Evolutionary conservation across 208 protist genomes (phyloP).

Genomic region (Eutreptiella sp.): DNA sequence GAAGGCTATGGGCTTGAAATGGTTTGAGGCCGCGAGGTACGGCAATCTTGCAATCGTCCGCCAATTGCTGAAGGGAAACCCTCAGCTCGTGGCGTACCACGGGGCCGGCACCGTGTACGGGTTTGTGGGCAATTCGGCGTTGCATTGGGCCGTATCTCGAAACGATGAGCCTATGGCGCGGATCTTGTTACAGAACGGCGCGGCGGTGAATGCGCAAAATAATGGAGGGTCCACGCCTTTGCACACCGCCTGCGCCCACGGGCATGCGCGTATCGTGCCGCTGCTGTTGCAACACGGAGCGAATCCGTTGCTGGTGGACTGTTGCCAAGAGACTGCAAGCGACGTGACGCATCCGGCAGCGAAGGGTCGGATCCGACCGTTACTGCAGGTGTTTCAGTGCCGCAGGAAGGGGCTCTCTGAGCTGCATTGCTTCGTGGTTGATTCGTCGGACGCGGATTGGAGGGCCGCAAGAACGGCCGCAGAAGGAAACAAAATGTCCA

Average conservation of each 20-base stretch:
- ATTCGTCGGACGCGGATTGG: too few species aligned
- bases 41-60: background rate
- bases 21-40: slow-evolving; percentile 23
- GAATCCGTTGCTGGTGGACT: slow-evolving; percentile 16
- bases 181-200: slow-evolving; percentile 12
- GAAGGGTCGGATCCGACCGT: too few species aligned
- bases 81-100: slow-evolving; percentile 1
- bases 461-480: too few species aligned
- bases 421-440: too few species aligned
- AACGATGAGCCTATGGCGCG: background rate
- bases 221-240: slow-evolving; percentile 27
- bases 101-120: slow-evolving; percentile 29
- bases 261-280: background rate
- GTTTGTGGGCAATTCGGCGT: slow-evolving; percentile 27
- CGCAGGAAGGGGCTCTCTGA: too few species aligned
- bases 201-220: slow-evolving; percentile 10
- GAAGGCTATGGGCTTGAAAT: slow-evolving; percentile 13
- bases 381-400: too few species aligned
- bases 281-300: slow-evolving; percentile 1
- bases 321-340: slow-evolving; percentile 12
- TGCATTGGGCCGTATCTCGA: slow-evolving; percentile 31
- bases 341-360: slow-evolving; percentile 1
- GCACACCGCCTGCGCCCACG: slow-evolving; percentile 19
- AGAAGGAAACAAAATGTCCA: too few species aligned
- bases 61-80: background rate